Evolutionary conservation across 2,329 filamentous ascomycete species (phyloP).

Genomic region (Aspergillus quadrilineatus): DNA sequence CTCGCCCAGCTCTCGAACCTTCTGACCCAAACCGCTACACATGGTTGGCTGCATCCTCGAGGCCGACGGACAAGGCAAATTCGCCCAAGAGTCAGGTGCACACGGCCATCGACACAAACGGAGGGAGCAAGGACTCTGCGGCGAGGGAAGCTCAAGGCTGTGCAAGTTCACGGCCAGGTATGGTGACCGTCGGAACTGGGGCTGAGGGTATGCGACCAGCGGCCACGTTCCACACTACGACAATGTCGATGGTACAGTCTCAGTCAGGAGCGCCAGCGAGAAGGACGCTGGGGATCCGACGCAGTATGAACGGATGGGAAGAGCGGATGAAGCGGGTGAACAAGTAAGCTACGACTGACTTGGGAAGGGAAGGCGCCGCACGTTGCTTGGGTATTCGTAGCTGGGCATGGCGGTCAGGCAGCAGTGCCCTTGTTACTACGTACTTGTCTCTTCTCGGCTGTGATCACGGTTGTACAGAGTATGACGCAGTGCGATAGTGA

Average conservation of each 20-base stretch:
- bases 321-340: slow-evolving; percentile 37
- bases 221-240: slow-evolving; percentile 41
- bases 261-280: slow-evolving; percentile 22
- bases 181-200: not conserved
- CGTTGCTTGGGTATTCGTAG: not conserved
- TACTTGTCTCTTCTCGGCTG: not conserved
- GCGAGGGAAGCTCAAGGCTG: slow-evolving; percentile 27
- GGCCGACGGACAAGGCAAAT: slow-evolving; percentile 23
- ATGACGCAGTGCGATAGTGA: slow-evolving; percentile 1
- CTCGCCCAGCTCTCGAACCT: slow-evolving; percentile 34
- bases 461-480: not conserved
- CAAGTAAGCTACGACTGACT: slow-evolving; percentile 15
- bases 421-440: not conserved
- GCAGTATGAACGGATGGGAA: slow-evolving; percentile 46
- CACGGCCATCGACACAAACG: slow-evolving; percentile 6
- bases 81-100: slow-evolving; percentile 14
- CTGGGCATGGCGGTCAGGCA: not conserved
- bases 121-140: slow-evolving; percentile 20
- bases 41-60: slow-evolving; percentile 33
- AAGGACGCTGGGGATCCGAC: slow-evolving; percentile 44
- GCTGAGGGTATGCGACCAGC: slow-evolving; percentile 28
- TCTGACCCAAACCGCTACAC: slow-evolving; percentile 35
- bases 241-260: slow-evolving; percentile 37
- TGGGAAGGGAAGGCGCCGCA: not conserved
- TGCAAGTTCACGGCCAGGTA: slow-evolving; percentile 12